Evolutionary conservation across 352 stramenopile species (phyloP), one percentile per base, ranked within the genome.

Genomic region (Pythium myriotylum): DNA sequence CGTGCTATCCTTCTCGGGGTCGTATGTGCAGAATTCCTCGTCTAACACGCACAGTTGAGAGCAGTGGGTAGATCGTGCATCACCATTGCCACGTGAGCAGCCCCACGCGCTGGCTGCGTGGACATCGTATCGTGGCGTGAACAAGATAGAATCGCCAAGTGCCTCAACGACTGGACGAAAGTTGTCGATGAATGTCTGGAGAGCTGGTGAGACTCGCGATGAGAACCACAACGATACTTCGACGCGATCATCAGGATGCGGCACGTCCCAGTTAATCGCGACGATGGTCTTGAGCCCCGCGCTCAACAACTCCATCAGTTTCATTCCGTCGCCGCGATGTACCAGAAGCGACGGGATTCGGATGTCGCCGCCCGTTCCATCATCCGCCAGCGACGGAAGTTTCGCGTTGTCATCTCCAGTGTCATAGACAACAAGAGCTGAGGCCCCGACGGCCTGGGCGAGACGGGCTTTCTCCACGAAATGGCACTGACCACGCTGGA

Each of bases 151-250:
- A 5, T 48, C 16, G 2, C 58, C 68, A 8, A 75, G 49, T 10
- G 49, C 63, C 17, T 29, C 23, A 3, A 60, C 9, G 13, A 72
- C 46, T 3, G 32, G 17, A 5, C 49, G 50, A 29, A 68, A 67
- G 13, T 32, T 52, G 10, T 54, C 19, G 16, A 74, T 37, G 40
- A 74, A 70, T 4, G 43, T 24, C 5, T 69, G 59, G 35, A 74
- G 29, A 4, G 26, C 12, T 27, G 64, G 50, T 5, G 67, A 55
- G 19, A 33, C 64, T 20, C 68, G 68, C 22, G 65, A 68, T 7
- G 72, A 68, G 23, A 73, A 74, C 62, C 70, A 79, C 9, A 79
- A 49, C 27, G 64, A 55, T 4, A 70, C 17, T 12, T 74, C 68
- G 13, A 76, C 57, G 27, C 49, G 57, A 33, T 65, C 22, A 8